Percentiles rank a stretch among this genome's conserved stretches.
Evolutionary conservation across 441 rosid genomes (phyloP).

Genomic region (Aquilaria agallochum): DNA sequence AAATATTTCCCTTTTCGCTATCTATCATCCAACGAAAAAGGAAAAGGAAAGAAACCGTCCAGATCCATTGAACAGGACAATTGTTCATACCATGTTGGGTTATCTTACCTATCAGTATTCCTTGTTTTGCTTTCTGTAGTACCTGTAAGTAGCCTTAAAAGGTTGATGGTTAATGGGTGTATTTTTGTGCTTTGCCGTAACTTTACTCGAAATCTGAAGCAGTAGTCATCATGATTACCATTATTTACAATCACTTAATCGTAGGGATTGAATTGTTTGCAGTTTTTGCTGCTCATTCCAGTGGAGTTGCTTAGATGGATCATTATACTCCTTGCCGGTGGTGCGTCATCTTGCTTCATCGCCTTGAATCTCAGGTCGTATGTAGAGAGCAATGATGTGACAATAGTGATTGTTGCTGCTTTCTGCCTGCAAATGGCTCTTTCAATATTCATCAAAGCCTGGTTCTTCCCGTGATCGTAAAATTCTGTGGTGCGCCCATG

Average conservation of each 20-base stretch:
- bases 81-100: no score
- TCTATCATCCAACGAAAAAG: not conserved
- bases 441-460: slow-evolving; percentile 85
- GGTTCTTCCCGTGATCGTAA: slow-evolving; percentile 74
- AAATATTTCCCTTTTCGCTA: not conserved
- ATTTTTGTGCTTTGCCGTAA: no score
- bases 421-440: slow-evolving; percentile 77
- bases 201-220: no score
- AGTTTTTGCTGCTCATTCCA: slow-evolving; percentile 83
- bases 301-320: slow-evolving; percentile 80
- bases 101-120: no score
- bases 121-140: no score
- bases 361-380: slow-evolving; percentile 61
- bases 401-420: slow-evolving; percentile 54
- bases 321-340: slow-evolving; percentile 66
- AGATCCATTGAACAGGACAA: no score
- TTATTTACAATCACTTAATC: slow-evolving; percentile 7
- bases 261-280: slow-evolving; percentile 19
- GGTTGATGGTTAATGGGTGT: no score
- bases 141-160: no score
- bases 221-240: not conserved
- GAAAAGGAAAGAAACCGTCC: no score
- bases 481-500: not conserved
- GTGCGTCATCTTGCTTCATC: slow-evolving; percentile 69
- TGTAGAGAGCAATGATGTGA: slow-evolving; percentile 42